Conservation (phyloP, 805 yeast genomes). For the Metschnikowia similis region DNA sequence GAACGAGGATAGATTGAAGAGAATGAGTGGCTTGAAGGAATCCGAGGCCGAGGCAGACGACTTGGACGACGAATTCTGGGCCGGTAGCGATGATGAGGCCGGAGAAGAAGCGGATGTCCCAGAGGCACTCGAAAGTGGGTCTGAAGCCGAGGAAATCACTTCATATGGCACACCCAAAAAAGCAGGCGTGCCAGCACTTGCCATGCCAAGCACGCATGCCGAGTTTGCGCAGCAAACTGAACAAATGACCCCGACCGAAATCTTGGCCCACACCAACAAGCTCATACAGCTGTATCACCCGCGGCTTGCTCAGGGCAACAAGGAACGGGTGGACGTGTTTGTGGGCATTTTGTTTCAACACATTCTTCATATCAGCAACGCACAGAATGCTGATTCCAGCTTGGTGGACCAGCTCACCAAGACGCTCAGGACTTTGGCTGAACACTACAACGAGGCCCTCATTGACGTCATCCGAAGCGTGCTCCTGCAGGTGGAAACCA, state of each 20-base stretch:
- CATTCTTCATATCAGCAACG: conserved; percentile 41
- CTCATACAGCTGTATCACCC: conserved; percentile 68
- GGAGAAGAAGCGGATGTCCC: conserved; percentile 66
- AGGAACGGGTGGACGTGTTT: conserved; percentile 62
- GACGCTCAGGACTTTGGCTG: conserved; percentile 55
- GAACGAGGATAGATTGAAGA: conserved; percentile 62
- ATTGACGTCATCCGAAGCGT: conserved; percentile 59
- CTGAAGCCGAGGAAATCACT: conserved; percentile 34
- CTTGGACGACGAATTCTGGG: conserved; percentile 70
- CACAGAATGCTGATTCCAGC: conserved; percentile 17
- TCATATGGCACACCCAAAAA: conserved; percentile 18
- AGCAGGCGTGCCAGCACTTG: conserved; percentile 12
- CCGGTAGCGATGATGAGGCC: conserved; percentile 47
- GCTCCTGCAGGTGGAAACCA: conserved; percentile 50
- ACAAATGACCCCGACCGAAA: conserved; percentile 35
- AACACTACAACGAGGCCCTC: conserved; percentile 58
- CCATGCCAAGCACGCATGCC: conserved; percentile 30
- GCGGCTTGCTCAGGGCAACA: conserved; percentile 75
- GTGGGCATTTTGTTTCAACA: conserved; percentile 63
- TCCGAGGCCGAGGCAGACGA: conserved; percentile 58
- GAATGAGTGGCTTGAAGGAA: conserved; percentile 66
- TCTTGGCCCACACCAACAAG: conserved; percentile 46
- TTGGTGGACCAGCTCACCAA: conserved; percentile 41
- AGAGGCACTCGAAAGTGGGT: conserved; percentile 40
- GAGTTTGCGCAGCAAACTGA: conserved; percentile 31